phyloP scores from a whole-genome alignment of 2,329 filamentous ascomycete species.

The Pezizomycotina sp. region DNA sequence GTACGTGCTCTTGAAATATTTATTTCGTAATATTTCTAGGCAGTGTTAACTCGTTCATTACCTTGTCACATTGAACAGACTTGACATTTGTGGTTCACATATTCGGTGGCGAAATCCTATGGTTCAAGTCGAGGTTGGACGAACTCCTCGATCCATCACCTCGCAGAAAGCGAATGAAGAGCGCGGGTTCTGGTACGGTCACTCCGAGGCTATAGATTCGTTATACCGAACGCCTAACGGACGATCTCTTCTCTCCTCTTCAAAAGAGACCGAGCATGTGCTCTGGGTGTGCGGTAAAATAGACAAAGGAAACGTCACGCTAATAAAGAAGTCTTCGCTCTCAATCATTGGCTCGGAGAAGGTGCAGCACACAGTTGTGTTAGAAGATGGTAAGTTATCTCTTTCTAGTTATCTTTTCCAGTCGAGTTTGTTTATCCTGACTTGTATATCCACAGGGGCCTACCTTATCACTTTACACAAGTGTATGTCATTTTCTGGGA shows the following conservation, averaged over 20 bases:
- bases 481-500: conserved; percentile 61
- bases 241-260: conserved; percentile 63
- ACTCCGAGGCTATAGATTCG: conserved; percentile 64
- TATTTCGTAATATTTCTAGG: too few species aligned
- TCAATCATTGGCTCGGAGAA: conserved; percentile 49
- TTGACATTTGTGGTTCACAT: conserved; percentile 53
- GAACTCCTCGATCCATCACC: conserved; percentile 60
- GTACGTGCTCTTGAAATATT: too few species aligned
- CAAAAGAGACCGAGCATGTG: conserved; percentile 59
- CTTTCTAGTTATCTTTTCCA: not conserved
- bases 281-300: conserved; percentile 59
- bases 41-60: too few species aligned
- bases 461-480: conserved; percentile 60
- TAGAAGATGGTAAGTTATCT: conserved; percentile 54
- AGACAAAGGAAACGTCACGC: conserved; percentile 35
- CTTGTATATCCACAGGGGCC: conserved; percentile 20
- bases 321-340: conserved; percentile 44
- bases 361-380: conserved; percentile 63
- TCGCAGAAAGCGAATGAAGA: conserved; percentile 41
- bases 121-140: conserved; percentile 63
- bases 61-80: conserved; percentile 9
- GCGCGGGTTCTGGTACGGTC: conserved; percentile 65
- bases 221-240: conserved; percentile 75
- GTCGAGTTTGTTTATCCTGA: too few species aligned
- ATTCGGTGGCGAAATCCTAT: conserved; percentile 69